Evolutionary conservation across 2,329 filamentous ascomycete genomes (phyloP), one percentile per base, ranked within the genome.

Genomic region (Endothia cerciana): DNA sequence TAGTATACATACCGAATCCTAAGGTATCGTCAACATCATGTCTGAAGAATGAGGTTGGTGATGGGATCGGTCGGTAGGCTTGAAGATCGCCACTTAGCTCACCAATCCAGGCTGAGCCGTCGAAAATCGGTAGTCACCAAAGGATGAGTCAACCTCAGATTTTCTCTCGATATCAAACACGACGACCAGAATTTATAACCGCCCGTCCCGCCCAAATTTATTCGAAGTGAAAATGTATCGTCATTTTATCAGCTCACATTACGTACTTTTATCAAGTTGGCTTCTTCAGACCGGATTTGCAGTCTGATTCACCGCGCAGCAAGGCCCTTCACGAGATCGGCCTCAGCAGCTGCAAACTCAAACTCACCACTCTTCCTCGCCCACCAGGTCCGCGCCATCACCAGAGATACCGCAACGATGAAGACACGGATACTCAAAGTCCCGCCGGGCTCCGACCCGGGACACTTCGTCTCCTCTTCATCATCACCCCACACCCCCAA

Each of bases 341-440:
- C 47, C 47, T 61, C 65, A 65, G 67, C 53, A 60, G 56, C 47
- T 60, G 58, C 41, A 51, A 13, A 25, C 53, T 66, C 58, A 62
- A 25, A 41, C 51, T 22, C 40, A 56, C 40, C 51, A 51, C 15
- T 53, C 41, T 63, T n/a, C 33, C 43, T 49, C 53, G 70, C 38
- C 56, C 47, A 55, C 33, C 60, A 47, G 22, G 13, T 40, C 43
- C 56, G 17, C 43, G 62, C 58, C 62, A 60, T 28, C 51, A 28
- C n/a, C 17, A 30, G 11, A 55, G 15, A 25, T 25, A 13, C 40
- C 22, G 4, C 38, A 62, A 68, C 56, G 38, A 74, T 74, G 70
- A 69, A 73, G 58, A 74, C 73, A 15, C 68, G 72, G 33, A 72
- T 73, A 49, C 67, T 72, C 63, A 73, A 72, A 64, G 71, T 74